Evolutionary conservation across 148 eudicot genomes (phyloP), one percentile per base, ranked within the genome.

Genomic region (Suaeda aralocaspica): DNA sequence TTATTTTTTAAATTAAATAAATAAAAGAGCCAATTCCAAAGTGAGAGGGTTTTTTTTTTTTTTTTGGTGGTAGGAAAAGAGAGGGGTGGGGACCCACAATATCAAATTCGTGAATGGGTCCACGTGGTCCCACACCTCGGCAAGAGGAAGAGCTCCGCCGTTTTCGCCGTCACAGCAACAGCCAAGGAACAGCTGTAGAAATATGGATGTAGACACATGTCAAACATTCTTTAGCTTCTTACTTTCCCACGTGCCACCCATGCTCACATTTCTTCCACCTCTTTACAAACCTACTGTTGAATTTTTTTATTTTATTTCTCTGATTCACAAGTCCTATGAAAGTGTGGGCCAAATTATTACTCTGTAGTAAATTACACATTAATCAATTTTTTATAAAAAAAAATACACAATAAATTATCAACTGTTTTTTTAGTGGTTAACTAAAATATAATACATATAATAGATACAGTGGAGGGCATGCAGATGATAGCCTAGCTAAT

Each of bases 181-280:
- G 65, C 29, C 51, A 4, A 15, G 10, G 70, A n/a, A 52, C 81
- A 81, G 70, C 70, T 81, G 78, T 49, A 66, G 22, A 2, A 9
- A 0, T 9, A 6, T 49, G 29, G 1, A 10, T 50, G 46, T 9
- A 16, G 36, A 33, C 72, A 52, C 5, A 25, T 72, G 76, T 61
- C 68, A 30, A 19, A 36, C 72, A 60, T 59, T 60, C 55, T 67
- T 51, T 59, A 31, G 72, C 7, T 1, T 41, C 8, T 16, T 9
- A 4, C 66, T 25, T 9, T 51, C 76, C 68, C 76, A 72, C 80
- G 72, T 77, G 76, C 48, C 76, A 28, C 72, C 76, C 80, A 66
- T 77, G 67, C 76, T 72, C 66, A 13, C 66, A 4, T 25, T n/a
- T 66, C 30, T 28, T 48, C 30, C 26, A 49, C 4, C 0, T 28